phyloP scores from a whole-genome alignment of 768 basidiomycete genomes.

The Fomitopsis serialis region DNA sequence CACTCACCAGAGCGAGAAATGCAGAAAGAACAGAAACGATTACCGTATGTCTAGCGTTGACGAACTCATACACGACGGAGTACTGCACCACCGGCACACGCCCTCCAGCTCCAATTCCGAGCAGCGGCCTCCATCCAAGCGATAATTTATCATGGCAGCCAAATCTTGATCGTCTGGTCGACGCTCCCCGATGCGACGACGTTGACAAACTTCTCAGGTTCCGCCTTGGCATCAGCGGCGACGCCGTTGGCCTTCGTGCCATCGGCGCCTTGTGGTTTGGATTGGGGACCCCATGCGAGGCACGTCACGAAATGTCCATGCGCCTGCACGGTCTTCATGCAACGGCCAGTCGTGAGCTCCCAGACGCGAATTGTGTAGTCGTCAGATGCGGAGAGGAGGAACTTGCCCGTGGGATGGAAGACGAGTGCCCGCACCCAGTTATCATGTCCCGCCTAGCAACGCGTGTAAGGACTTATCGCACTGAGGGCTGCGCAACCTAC shows the following conservation, averaged over 20 bases:
- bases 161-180: constrained; percentile 20
- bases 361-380: constrained; percentile 55
- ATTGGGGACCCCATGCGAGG: constrained; percentile 14
- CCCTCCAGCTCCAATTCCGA: background rate
- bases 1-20: constrained; percentile 3
- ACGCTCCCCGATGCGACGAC: constrained; percentile 18
- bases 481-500: constrained; percentile 52
- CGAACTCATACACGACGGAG: background rate
- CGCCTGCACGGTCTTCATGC: constrained; percentile 69
- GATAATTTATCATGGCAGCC: constrained; percentile 14
- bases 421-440: constrained; percentile 54
- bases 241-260: constrained; percentile 24
- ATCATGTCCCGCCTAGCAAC: constrained; percentile 36
- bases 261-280: constrained; percentile 22
- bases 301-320: constrained; percentile 16
- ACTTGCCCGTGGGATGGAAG: constrained; percentile 55
- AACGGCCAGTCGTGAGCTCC: constrained; percentile 51
- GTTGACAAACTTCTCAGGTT: constrained; percentile 49
- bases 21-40: constrained; percentile 1
- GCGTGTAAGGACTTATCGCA: constrained; percentile 34
- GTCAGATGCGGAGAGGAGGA: constrained; percentile 51
- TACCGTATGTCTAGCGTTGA: background rate
- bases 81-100: background rate
- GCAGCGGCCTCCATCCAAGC: background rate
- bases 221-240: constrained; percentile 30